Base-by-base conservation (phyloP, 257 asterid genomes). In the Fraxinus anomala region DNA sequence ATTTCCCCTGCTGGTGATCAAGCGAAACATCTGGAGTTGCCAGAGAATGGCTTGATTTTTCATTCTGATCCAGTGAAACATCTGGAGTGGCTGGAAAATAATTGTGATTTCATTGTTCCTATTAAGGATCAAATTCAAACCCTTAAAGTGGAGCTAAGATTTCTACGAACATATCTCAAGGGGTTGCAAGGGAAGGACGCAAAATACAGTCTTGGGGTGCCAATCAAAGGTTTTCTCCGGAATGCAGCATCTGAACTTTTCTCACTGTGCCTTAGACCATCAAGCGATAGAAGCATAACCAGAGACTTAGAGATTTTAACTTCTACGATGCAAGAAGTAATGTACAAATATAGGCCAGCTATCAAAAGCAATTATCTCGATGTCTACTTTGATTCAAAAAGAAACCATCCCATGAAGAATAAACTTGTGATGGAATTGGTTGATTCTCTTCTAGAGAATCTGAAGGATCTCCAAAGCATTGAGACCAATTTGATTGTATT, bases 401-500 rank as follows among this genome's bases (percentile, higher is more conserved):
- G 6, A 10, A 28, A 3, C 5, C 13, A 7, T 30, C 51, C 23
- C 24, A 19, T 5, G 65, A 54, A 6, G 24, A 19, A 54, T 4
- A 6, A 28, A 61, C 28, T 47, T 67, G 30, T 66, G 31, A 26
- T 19, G 34, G 63, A 77, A 24, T 70, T 19, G 14, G 9, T 77
- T 16, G 76, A 77, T 51, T 3, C 19, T 33, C 26, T 77, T 6
- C 54, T 77, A 4, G 54, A 77, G 28, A 69, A 51, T 70, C 26
- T 77, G n/a, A 36, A 23, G 59, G 68, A 70, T 69, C 80, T 77
- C 30, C 49, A 9, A 12, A 37, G 16, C 36, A 42, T 28, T 14
- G 30, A 65, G 40, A 11, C 6, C n/a, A 37, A 34, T 26, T 75
- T 40, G 63, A 39, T 21, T 65, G 10, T 9, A 24, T 40, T 39